phyloP scores from a whole-genome alignment of 208 protist genomes.

The Leishmania braziliensis region DNA sequence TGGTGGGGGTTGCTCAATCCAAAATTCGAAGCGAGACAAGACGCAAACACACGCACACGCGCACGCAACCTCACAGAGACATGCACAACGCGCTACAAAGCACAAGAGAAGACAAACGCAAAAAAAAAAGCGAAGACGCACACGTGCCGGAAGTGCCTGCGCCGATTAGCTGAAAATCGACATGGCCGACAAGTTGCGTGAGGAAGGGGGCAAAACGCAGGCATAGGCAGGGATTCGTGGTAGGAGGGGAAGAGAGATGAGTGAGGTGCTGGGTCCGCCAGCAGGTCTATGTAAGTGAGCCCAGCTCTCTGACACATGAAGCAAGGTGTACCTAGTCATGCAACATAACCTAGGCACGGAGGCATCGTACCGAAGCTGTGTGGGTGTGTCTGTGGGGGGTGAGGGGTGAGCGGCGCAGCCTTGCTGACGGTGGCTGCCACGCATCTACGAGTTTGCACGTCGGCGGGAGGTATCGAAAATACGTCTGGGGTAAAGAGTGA shows the following conservation, averaged over 20 bases:
- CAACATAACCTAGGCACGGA: neutral
- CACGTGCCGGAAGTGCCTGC: neutral
- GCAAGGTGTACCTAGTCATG: neutral
- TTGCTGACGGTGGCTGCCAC: neutral
- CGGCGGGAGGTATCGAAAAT: neutral
- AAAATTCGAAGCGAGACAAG: slow-evolving; percentile 9
- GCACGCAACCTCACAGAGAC: neutral
- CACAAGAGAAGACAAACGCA: neutral
- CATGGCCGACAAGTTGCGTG: neutral
- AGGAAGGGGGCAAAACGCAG: neutral
- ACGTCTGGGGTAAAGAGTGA: neutral
- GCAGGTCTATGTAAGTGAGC: neutral
- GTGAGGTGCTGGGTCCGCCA: neutral
- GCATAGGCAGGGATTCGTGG: neutral
- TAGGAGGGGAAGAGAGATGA: neutral
- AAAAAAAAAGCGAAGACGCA: neutral
- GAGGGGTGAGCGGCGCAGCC: neutral
- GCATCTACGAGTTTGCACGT: neutral
- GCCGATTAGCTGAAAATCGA: neutral
- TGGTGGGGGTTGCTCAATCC: neutral
- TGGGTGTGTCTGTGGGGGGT: neutral
- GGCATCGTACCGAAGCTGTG: neutral
- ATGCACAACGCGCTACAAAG: neutral
- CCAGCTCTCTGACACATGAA: neutral
- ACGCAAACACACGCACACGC: neutral